Base-by-base conservation (phyloP, 2,329 filamentous ascomycete species). In the Orbilia brochopaga region DNA sequence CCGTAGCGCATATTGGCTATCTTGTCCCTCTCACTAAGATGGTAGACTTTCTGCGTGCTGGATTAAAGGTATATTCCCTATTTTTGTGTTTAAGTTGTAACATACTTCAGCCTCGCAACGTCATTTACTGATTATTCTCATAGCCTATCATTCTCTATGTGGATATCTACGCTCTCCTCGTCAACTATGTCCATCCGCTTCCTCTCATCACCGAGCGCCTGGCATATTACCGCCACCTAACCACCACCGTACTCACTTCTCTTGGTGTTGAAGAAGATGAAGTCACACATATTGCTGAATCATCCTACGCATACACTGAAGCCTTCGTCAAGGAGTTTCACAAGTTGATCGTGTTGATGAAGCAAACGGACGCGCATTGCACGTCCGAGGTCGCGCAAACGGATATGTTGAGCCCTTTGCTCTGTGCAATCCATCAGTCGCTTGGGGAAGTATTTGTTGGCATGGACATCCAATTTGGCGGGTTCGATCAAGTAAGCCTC, bases 391-490 rank as follows among this genome's bases (percentile, higher is more conserved):
- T 72, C 17, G 55, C 60, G 15, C 32, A 72, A 15, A 61, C 60
- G 1, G 56, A 63, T 10, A 72, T 72, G 67, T 13, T 72, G 23
- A 72, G 67, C 30, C 67, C 67, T 0, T 32, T 72, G 32, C 24
- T 72, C 5, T 72, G 67, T 17, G 60, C 54, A 30, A 59, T 72
- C 15, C 55, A 65, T 21, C 67, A 72, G 17, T 65, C 67, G 1
- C 51, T 72, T 1, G 67, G 60, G 13, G 67, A 72, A 27, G 55
- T 60, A n/a, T 72, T 65, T 40, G 64, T 51, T 21, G 60, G 55
- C 2, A 61, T 60, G 60, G 67, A 72, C 46, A 72, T 72, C 32
- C 67, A 72, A 48, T 65, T 65, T 30, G 67, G 67, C 5, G 67
- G 67, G 11, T 35, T 65, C 11, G 67, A 72, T 30, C 67, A 72